Base-by-base conservation (phyloP, 805 yeast species). In the Pichia thaimueangensis region DNA sequence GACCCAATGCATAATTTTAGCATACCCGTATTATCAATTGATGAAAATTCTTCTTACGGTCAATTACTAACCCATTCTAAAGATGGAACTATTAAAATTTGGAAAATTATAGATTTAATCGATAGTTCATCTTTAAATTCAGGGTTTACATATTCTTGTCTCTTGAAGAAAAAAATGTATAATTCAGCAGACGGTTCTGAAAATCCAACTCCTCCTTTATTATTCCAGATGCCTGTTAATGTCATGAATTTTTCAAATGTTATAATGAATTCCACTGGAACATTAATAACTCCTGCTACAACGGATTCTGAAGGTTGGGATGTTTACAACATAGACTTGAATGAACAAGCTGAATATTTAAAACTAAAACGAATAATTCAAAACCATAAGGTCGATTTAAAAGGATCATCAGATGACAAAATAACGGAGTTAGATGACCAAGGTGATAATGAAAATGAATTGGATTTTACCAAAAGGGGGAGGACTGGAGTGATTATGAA, bases 401-500 rank as follows among this genome's bases (percentile, higher is more conserved):
- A 35, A 24, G 23, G 10, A 24, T 7, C 11, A 10, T 21, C 25
- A 32, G 16, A 15, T 27, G 37, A 35, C 20, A 54, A 52, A 12
- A 47, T 45, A 2, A 45, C 51, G 9, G 53, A 49, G 22, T 30
- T 34, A 6, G 9, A 19, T 27, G 49, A 54, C 1, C 30, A 24
- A 38, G 37, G 37, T 17, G 23, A 33, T 2, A 25, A n/a, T 17
- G 41, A 27, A n/a, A 28, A 27, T 16, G 42, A 43, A 9, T 8
- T 7, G 9, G 45, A 35, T 41, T 22, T 34, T 3, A 43, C 33
- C 2, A 43, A 30, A 24, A 33, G 51, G 20, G 34, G 31, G 9
- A 76, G 70, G 13, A 68, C 74, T 27, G 94, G 94, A 2, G 81
- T 84, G 31, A 72, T 82, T 12, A 83, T 86, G 87, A 71, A 68